Evolutionary conservation across 192 early-diverging fungal species (phyloP).

Genomic region (Piromyces sp.): DNA sequence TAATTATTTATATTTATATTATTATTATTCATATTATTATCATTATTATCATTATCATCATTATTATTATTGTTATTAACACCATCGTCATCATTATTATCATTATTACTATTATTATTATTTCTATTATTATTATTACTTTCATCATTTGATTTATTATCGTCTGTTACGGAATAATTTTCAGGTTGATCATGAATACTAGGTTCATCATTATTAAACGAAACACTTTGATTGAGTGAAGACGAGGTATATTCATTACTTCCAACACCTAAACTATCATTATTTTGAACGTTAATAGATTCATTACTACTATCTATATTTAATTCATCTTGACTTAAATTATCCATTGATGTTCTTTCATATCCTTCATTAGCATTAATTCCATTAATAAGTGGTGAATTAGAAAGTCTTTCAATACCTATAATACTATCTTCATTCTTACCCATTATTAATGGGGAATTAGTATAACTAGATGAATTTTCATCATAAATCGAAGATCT

Average conservation of each 20-base stretch:
- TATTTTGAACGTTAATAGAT: background rate
- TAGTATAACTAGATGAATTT: background rate
- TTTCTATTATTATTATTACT: background rate
- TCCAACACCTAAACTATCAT: background rate
- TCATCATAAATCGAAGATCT: background rate
- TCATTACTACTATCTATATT: background rate
- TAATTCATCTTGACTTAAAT: background rate
- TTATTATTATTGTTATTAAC: too few relatives aligned
- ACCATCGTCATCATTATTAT: too few relatives aligned
- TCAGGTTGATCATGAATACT: too few relatives aligned
- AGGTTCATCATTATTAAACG: too few relatives aligned
- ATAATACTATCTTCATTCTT: background rate
- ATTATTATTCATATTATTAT: too few relatives aligned
- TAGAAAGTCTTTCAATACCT: background rate
- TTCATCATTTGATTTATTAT: too few relatives aligned
- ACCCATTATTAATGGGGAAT: background rate
- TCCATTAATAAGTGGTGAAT: background rate
- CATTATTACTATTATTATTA: too few relatives aligned
- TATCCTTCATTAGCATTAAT: background rate
- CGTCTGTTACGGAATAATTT: too few relatives aligned
- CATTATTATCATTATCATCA: too few relatives aligned
- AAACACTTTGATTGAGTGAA: too few relatives aligned
- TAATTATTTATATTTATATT: too few relatives aligned
- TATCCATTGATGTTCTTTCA: background rate
- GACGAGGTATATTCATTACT: background rate